Evolutionary conservation across 768 basidiomycete species (phyloP), one percentile per base, ranked within the genome.

Genomic region (Boletus insuetus): DNA sequence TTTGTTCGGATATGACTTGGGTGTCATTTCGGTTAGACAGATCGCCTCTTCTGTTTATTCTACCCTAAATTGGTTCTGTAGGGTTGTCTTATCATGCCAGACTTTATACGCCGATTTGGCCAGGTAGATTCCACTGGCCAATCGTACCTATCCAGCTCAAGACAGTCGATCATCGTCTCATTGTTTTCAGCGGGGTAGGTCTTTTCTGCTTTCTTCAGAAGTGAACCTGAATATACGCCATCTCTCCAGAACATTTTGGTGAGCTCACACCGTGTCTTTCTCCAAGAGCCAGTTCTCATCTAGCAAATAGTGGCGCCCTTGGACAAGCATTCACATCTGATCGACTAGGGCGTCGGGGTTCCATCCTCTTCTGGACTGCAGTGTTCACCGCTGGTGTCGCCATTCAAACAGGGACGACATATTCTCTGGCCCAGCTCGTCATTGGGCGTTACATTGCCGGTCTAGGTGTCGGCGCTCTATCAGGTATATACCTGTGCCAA

Each of bases 51-150:
- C 13, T n/a, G 37, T 53, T 38, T n/a, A 51, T 50, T 49, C n/a
- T 52, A 49, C 56, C 19, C 17, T 51, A 13, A 49, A 11, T 24
- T 16, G 17, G 19, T 14, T 34, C 24, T 32, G 3, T 62, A 86
- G 82, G 89, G 88, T 77, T 89, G 86, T 63, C 70, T 91, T 32
- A 89, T 90, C 55, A 89, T 89, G 86, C 81, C 81, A 9, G 87
- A 90, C 67, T 91, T 91, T 68, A 77, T 88, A 60, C 60, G 73
- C 49, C 81, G 87, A 13, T 90, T 91, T 64, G 89, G 87, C 32
- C 73, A 82, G 62, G 49, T 76, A 4, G 77, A 71, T 46, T 62
- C 66, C 3, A 64, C 81, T 56, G 86, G 86, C 4, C 59, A 71
- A 34, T 72, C 72, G 47, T 73, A 80, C 55, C 71, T 92, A 11